Conservation (phyloP, 2,329 filamentous ascomycete genomes). For the Colletotrichum sansevieriae region DNA sequence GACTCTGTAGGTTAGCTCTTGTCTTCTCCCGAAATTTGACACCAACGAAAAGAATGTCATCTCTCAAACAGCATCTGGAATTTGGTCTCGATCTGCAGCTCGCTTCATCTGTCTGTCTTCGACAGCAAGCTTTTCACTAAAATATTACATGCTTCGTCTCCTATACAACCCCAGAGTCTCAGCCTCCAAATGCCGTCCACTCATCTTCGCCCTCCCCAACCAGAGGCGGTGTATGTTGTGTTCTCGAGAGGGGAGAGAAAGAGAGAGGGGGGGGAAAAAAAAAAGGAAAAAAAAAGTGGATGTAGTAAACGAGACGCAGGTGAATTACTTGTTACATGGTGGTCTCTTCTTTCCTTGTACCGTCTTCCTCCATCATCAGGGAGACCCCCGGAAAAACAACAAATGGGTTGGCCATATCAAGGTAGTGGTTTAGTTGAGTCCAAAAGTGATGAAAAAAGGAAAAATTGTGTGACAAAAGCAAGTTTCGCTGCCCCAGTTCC, state of each 20-base stretch:
- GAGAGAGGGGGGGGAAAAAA: no score
- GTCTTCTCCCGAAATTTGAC: background rate
- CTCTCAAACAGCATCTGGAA: slow-evolving; percentile 29
- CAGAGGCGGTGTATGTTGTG: background rate
- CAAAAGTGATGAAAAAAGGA: slow-evolving; percentile 24
- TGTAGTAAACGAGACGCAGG: slow-evolving; percentile 32
- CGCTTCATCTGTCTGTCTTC: slow-evolving; percentile 1
- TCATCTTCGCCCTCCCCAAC: background rate
- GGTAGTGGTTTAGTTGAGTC: slow-evolving; percentile 32
- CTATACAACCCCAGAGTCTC: background rate
- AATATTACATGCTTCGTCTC: slow-evolving; percentile 30
- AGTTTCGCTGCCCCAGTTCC: slow-evolving; percentile 28
- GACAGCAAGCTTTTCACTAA: slow-evolving; percentile 6
- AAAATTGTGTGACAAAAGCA: slow-evolving; percentile 34
- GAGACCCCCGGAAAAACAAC: slow-evolving; percentile 28
- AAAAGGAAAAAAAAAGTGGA: slow-evolving; percentile 11
- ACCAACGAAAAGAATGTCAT: background rate
- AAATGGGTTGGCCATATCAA: slow-evolving; percentile 27
- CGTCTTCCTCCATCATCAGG: slow-evolving; percentile 18
- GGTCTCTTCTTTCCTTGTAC: slow-evolving; percentile 33
- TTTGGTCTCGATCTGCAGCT: slow-evolving; percentile 12
- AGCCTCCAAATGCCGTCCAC: slow-evolving; percentile 17
- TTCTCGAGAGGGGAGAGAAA: background rate
- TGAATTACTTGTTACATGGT: slow-evolving; percentile 41
- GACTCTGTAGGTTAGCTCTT: background rate